Conservation (phyloP, 768 basidiomycete genomes). For the Mycena belliarum region DNA sequence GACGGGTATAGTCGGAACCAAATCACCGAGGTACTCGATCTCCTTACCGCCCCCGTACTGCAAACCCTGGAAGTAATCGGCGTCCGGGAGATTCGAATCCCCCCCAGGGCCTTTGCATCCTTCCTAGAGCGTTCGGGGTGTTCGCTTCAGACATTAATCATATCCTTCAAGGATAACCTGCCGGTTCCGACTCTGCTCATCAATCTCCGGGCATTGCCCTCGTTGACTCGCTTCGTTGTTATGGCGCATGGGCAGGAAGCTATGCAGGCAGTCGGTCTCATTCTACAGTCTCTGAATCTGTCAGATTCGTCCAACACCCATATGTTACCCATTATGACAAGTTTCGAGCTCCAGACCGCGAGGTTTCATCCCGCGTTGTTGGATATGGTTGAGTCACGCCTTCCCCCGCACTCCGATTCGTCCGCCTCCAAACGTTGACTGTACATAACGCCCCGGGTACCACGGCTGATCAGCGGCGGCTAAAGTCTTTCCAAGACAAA, state of each 20-base stretch:
- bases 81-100: conserved; percentile 1
- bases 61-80: conserved; percentile 7
- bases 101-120: neutral
- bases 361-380: conserved; percentile 2
- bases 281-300: conserved; percentile 5
- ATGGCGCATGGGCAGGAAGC: neutral
- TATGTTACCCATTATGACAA: conserved; percentile 5
- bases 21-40: conserved; percentile 6
- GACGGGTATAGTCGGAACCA: conserved; percentile 15
- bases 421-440: neutral
- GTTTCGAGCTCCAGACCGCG: conserved; percentile 5
- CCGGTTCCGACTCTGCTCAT: neutral
- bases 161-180: conserved; percentile 8
- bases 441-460: neutral
- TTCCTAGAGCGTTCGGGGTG: conserved; percentile 12
- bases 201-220: neutral
- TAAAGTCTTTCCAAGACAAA: neutral
- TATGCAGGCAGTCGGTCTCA: neutral
- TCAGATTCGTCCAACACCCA: neutral
- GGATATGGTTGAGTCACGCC: conserved; percentile 11
- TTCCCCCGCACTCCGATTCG: neutral
- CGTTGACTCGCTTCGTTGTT: neutral
- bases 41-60: conserved; percentile 11
- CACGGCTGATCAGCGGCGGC: neutral
- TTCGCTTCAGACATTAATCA: neutral